Evolutionary conservation across 73 alveolate genomes (phyloP), one percentile per base, ranked within the genome.

Genomic region (Tetrahymena borealis): DNA sequence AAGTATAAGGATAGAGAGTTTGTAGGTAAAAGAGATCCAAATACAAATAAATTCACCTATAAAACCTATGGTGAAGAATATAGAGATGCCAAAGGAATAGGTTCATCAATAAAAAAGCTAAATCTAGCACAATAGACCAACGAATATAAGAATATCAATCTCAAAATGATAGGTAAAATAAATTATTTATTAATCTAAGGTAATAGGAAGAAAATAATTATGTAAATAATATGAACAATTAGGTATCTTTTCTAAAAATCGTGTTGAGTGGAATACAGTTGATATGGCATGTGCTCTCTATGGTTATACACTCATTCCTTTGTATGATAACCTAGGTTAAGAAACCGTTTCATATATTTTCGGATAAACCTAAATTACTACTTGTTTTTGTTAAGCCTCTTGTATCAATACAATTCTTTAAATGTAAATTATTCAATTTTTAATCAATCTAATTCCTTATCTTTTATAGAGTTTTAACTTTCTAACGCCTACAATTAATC

Each of bases 211-310:
- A 24, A 92, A 39, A 18, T 78, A n/a, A 38, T n/a, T n/a, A n/a
- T n/a, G n/a, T n/a, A n/a, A n/a, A n/a, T n/a, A n/a, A n/a, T n/a
- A n/a, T n/a, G n/a, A n/a, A n/a, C n/a, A n/a, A n/a, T n/a, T 94
- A 39, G 98, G 99, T 38, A 96, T 97, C 85, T 97, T 94, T 94
- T 95, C 98, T n/a, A 96, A 95, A 92, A 97, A 97, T 92, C 94
- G 99, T 40, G 98, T 96, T 77, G 99, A 97, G 91, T 97, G 99
- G 99, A 42, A 93, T 33, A 92, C 94, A n/a, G 60, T 95, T 12
- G 98, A 97, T 85, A 42, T 96, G 78, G 99, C 99, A 13, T 94
- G 96, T 90, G 93, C 94, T 91, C 91, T 95, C 91, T 95, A 97
- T 91, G 95, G 98, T 40, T 91, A 78, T 32, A 94, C 98, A 42